Evolutionary conservation across 2,329 filamentous ascomycete genomes (phyloP).

Genomic region (Pseudogymnoascus sp.): DNA sequence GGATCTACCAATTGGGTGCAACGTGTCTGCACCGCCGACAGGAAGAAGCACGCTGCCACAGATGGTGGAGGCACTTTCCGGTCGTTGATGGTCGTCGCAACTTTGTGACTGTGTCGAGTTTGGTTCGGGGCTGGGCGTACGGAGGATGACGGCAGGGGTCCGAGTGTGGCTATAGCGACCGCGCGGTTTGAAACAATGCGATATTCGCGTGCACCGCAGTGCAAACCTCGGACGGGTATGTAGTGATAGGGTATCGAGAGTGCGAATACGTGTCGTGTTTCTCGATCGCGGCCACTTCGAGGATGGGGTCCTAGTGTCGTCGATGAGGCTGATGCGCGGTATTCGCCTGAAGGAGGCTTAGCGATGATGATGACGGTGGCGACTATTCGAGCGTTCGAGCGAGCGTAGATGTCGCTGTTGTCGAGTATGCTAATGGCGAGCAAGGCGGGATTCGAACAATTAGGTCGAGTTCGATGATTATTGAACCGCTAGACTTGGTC

Average conservation of each 20-base stretch:
- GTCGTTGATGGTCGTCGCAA: background rate
- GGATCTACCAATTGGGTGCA: constrained; percentile 6
- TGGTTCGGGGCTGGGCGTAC: background rate
- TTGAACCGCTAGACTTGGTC: constrained; percentile 7
- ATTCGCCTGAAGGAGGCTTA: background rate
- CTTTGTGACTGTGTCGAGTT: background rate
- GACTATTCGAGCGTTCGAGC: background rate
- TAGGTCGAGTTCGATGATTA: constrained; percentile 5
- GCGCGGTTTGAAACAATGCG: constrained; percentile 7
- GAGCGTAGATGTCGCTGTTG: background rate
- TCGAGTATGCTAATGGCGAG: constrained; percentile 2
- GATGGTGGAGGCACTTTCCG: constrained; percentile 5
- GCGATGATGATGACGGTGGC: constrained; percentile 6
- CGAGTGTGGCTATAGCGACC: constrained; percentile 5
- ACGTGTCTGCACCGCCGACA: constrained; percentile 3
- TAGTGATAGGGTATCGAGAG: background rate
- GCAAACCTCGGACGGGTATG: background rate
- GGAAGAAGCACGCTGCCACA: constrained; percentile 6
- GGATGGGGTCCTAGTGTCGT: background rate
- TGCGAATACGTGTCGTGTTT: constrained; percentile 1
- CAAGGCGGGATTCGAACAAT: background rate
- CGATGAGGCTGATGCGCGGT: constrained; percentile 2
- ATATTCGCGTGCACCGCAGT: constrained; percentile 7
- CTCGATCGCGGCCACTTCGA: background rate
- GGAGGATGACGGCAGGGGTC: constrained; percentile 10